phyloP scores from a whole-genome alignment of 495 filamentous ascomycete genomes.

The Neurospora sp. region DNA sequence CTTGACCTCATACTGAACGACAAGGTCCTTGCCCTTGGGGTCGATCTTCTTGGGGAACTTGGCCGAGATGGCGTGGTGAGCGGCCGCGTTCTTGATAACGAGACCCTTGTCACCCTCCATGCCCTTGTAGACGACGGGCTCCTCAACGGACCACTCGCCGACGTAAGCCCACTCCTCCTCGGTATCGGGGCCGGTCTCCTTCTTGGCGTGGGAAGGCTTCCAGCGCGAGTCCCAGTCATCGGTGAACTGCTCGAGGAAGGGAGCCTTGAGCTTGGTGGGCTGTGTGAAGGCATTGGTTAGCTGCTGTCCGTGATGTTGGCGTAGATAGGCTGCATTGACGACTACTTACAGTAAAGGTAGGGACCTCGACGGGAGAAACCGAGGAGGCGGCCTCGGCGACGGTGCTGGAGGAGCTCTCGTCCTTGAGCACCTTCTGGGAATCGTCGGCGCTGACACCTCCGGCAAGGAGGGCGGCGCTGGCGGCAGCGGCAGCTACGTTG shows the following conservation, averaged over 20 bases:
- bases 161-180: constrained; percentile 98
- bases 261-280: constrained; percentile 80
- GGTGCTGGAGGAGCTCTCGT: constrained; percentile 30
- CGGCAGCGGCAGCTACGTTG: constrained; percentile 60
- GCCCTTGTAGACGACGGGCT: constrained; percentile 84
- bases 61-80: constrained; percentile 98
- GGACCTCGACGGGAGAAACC: constrained; percentile 45
- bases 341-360: constrained; percentile 76
- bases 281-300: constrained; percentile 32
- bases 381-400: constrained; percentile 45
- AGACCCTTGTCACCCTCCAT: constrained; percentile 95
- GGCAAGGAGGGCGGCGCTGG: constrained; percentile 58
- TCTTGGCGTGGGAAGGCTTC: constrained; percentile 93
- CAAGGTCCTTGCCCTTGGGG: constrained; percentile 91
- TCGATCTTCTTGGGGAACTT: constrained; percentile 96
- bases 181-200: constrained; percentile 62
- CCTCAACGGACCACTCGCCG: constrained; percentile 93
- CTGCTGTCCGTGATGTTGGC: neutral
- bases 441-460: constrained; percentile 66
- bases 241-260: constrained; percentile 98
- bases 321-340: constrained; percentile 2
- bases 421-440: constrained; percentile 44
- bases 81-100: constrained; percentile 85
- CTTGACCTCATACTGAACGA: constrained; percentile 99
- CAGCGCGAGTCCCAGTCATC: constrained; percentile 87